Evolutionary conservation across 345 rosid species (phyloP), one percentile per base, ranked within the genome.

Genomic region (Populus ilicifolia): DNA sequence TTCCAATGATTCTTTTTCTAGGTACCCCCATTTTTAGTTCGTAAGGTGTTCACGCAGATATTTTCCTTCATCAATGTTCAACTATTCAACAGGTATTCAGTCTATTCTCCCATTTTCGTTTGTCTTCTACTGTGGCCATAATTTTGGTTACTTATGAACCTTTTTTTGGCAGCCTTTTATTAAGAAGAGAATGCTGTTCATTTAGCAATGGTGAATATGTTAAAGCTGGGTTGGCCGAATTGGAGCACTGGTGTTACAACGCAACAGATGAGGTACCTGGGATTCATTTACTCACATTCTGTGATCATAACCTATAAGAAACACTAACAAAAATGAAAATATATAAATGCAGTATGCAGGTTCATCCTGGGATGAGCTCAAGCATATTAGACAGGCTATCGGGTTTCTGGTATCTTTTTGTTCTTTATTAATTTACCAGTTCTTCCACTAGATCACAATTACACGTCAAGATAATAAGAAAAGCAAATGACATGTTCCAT

Each of bases 1-100:
- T 52, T 39, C 72, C n/a, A 29, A 6, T 30, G 5, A 70, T 61
- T 36, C 75, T 18, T 35, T 27, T 70, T 86, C 76, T 77, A 94
- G 98, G 98, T 92, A 77, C 98, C 97, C 10, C 92, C 98, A 68
- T 92, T 92, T 84, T 87, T 94, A 82, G 98, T 92, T 69, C 91
- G 98, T 5, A 94, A 94, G 80, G 97, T 92, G 83, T 94, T 94
- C 80, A 91, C 95, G 8, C 98, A 94, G 78, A 94, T 94, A 80
- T 92, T 92, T 88, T 94, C 98, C 69, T 94, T 94, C 89, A 90
- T 94, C 88, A 94, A 92, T 77, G 98, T 94, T 84, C 98, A 94
- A 74, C 89, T 94, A 52, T 94, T 94, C 82, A 94, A 94, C 90
- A 94, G 97, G 98, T 94, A 80, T 35, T 56, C 43, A 6, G 17